phyloP scores from a whole-genome alignment of 345 rosid genomes.

The Syzygium aromaticum region DNA sequence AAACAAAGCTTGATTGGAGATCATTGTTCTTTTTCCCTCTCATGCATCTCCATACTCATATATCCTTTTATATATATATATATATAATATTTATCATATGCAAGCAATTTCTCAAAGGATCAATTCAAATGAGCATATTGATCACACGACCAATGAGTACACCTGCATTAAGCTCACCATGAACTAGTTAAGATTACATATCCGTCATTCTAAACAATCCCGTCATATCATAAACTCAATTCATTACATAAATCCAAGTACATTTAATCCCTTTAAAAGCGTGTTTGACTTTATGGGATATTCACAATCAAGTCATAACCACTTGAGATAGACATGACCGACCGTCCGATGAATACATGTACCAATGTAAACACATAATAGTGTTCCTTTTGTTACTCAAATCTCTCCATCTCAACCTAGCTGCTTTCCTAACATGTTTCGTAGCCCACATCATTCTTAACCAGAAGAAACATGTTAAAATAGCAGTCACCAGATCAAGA shows the following conservation, averaged over 20 bases:
- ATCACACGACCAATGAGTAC: neutral
- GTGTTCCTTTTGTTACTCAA: neutral
- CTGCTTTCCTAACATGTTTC: neutral
- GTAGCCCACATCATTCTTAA: neutral
- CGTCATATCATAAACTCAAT: neutral
- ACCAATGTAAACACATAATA: neutral
- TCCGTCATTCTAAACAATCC: accelerated
- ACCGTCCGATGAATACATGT: neutral
- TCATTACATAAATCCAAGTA: neutral
- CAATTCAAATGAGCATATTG: neutral
- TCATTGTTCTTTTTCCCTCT: neutral
- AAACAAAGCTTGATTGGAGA: neutral
- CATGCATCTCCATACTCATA: neutral
- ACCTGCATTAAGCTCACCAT: neutral
- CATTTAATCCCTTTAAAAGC: neutral
- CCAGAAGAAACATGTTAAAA: neutral
- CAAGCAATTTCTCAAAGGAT: neutral
- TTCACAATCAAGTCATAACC: neutral
- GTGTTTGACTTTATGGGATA: neutral
- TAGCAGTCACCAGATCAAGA: neutral
- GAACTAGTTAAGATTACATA: neutral
- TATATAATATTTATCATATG: neutral
- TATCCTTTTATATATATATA: neutral
- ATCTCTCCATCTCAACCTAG: neutral
- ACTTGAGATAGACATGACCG: neutral